Base-by-base conservation (phyloP, 768 basidiomycete species). In the Hypsizygus marmoreus region DNA sequence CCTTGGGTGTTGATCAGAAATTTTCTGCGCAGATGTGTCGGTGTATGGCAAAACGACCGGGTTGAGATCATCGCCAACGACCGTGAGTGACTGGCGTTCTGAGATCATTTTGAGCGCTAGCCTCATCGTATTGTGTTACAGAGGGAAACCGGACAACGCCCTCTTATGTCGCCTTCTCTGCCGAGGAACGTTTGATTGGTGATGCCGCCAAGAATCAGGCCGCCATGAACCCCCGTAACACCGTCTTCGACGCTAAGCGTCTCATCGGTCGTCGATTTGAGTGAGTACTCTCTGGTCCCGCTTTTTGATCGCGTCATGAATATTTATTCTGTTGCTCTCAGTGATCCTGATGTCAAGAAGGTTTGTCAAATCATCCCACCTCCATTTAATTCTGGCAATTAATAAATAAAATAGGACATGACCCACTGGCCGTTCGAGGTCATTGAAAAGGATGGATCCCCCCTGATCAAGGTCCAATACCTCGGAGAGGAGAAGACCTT, bases 41-140 rank as follows among this genome's bases (percentile, higher is more conserved):
- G 93, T 77, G 94, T 98, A 64, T 97, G 95, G 95, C 92, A 95
- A 81, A 94, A 97, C 72, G 95, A 98, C 82, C 93, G 95, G 63
- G 95, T 98, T 62, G 95, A 98, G 72, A 97, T 97, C 77, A 97
- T 97, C 67, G 88, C 91, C 75, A 94, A 94, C 63, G 91, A 94
- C 80, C 91, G 88, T 91, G 58, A 70, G 89, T 76, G 11, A 28
- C 23, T n/a, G n/a, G n/a, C n/a, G n/a, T n/a, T 26, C 17, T 32
- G n/a, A 22, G 14, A 31, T 17, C 10, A 14, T 26, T 33, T 44
- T 45, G 42, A 43, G 8, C 39, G 23, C 16, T 28, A 20, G n/a
- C 29, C 0, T 25, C 25, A 17, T 2, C 40, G 19, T 11, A 43
- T 40, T 35, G 35, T 41, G 32, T 32, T 50, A 23, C 63, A 91